Evolutionary conservation across 306 rosid species (phyloP).

Genomic region (Albizia julibrissin): DNA sequence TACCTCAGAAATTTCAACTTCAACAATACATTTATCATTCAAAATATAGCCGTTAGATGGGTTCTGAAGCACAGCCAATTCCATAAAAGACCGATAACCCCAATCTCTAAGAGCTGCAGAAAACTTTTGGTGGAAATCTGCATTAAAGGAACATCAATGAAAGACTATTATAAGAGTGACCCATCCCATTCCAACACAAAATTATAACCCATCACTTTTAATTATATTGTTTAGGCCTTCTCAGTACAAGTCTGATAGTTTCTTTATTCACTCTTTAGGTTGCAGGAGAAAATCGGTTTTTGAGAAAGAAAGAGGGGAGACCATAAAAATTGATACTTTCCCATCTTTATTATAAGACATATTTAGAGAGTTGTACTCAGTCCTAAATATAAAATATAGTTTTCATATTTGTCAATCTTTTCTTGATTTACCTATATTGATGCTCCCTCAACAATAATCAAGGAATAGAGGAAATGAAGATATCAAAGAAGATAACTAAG

Average conservation of each 20-base stretch:
- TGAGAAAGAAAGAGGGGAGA: not conserved
- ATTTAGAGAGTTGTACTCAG: too few relatives aligned
- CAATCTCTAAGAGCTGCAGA: rapidly evolving
- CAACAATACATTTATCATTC: not conserved
- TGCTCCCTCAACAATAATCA: too few relatives aligned
- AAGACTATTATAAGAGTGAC: not conserved
- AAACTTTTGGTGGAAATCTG: not conserved
- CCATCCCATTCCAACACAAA: not conserved
- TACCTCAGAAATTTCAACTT: not conserved
- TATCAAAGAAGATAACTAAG: too few relatives aligned
- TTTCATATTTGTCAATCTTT: too few relatives aligned
- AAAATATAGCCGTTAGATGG: not conserved
- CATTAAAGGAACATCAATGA: not conserved
- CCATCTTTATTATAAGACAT: too few relatives aligned
- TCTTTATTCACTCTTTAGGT: not conserved
- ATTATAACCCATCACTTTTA: not conserved
- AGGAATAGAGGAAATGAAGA: not conserved
- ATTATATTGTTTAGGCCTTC: too few relatives aligned
- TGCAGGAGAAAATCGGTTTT: not conserved
- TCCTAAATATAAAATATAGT: too few relatives aligned
- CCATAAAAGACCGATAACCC: not conserved
- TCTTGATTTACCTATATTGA: too few relatives aligned
- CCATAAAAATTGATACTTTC: not conserved
- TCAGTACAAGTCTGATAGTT: not conserved
- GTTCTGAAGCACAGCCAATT: not conserved